Conservation (phyloP, 176 grass and related monocot species). For the barley (Hordeum vulgare) region DNA sequence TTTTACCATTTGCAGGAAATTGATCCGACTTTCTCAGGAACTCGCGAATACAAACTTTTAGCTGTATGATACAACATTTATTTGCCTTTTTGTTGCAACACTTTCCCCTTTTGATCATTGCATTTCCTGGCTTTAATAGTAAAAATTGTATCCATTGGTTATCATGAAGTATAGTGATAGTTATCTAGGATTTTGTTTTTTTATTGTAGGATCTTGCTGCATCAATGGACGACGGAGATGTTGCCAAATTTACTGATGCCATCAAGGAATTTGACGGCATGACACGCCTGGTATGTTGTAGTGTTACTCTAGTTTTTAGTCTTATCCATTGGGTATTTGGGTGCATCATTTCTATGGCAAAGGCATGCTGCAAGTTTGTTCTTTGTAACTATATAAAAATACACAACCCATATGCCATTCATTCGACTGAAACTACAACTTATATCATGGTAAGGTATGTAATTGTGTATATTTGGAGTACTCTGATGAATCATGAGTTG, state of each 20-base stretch:
- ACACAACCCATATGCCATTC: not conserved
- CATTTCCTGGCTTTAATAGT: not conserved
- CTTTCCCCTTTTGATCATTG: not conserved
- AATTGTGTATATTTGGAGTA: not conserved
- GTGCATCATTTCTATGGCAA: not conserved
- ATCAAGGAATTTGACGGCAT: constrained; percentile 98
- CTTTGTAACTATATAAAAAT: not conserved
- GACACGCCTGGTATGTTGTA: constrained; percentile 75
- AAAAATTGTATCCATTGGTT: not conserved
- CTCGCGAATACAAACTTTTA: constrained; percentile 94
- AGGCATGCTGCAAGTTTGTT: not conserved
- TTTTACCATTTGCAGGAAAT: constrained; percentile 59
- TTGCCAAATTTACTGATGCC: constrained; percentile 82
- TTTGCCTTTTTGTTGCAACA: constrained; percentile 3
- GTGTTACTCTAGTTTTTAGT: not conserved
- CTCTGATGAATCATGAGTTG: not conserved
- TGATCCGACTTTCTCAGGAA: constrained; percentile 92
- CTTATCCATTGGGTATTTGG: not conserved
- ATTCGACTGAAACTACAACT: not conserved
- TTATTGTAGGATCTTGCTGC: constrained; percentile 72
- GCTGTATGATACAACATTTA: constrained; percentile 44
- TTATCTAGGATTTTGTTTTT: constrained; percentile 4
- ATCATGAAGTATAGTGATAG: constrained; percentile 5
- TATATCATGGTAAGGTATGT: not conserved
- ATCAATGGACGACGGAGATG: constrained; percentile 94